A percentile compares a stretch with the other conserved stretches of the same genome.
Conservation (phyloP, 192 early-diverging fungal genomes). For the Coemansia sp. region DNA sequence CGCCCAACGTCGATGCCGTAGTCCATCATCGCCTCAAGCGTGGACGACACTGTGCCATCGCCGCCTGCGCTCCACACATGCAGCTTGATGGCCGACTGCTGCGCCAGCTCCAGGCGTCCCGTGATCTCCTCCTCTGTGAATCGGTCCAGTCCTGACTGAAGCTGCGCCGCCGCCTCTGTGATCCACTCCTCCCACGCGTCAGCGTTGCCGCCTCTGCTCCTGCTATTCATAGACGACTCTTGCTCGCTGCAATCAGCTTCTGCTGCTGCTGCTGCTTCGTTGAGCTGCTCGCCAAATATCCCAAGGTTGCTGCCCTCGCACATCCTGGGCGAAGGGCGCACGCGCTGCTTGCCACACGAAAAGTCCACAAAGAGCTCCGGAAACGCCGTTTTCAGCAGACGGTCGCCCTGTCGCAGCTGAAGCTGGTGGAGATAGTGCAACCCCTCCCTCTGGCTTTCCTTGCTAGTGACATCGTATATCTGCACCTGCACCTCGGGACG, state of each 20-base stretch:
- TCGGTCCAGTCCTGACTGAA: slow-evolving; percentile 34
- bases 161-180: slow-evolving; percentile 34
- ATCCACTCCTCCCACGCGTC: slow-evolving; percentile 50
- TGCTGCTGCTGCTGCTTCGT: neutral
- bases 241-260: neutral
- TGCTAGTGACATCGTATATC: slow-evolving; percentile 68
- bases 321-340: slow-evolving; percentile 34
- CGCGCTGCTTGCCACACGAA: slow-evolving; percentile 1
- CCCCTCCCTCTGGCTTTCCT: slow-evolving; percentile 57
- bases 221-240: neutral
- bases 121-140: slow-evolving; percentile 42
- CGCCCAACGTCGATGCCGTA: slow-evolving; percentile 63
- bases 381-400: slow-evolving; percentile 44
- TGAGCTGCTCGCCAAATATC: too few species aligned
- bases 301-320: neutral
- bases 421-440: slow-evolving; percentile 61
- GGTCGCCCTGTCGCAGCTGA: slow-evolving; percentile 52
- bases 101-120: slow-evolving; percentile 34
- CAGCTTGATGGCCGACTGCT: slow-evolving; percentile 56
- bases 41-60: slow-evolving; percentile 74
- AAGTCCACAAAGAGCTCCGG: slow-evolving; percentile 44
- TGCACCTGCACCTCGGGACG: slow-evolving; percentile 70
- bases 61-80: slow-evolving; percentile 79
- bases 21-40: slow-evolving; percentile 62
- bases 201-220: neutral